Base-by-base conservation (phyloP, 192 early-diverging fungal genomes). In the Entophlyctis luteolus region DNA sequence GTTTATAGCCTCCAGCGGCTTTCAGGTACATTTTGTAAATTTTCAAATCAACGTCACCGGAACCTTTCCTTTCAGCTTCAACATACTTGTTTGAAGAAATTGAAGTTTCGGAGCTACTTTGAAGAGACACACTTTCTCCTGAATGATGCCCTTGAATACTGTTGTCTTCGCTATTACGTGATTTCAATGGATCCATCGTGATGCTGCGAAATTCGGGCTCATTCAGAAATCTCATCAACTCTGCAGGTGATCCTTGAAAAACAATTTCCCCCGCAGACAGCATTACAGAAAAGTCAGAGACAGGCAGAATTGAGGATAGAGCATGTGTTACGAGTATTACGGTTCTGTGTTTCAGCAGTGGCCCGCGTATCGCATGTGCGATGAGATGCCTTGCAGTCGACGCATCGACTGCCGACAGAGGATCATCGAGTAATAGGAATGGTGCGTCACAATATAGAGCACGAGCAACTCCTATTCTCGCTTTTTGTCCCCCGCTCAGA, bases 391-490 rank as follows among this genome's bases (percentile, higher is more conserved):
- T 88, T 22, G 87, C 92, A 0, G 94, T 96, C 50, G 92, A 91
- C 2, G 91, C 86, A 72, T 98, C 95, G 0, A 96, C 94, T 4
- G 95, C 95, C 22, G 89, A 91, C 23, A 94, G 77, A 10, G 84
- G 84, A 59, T 94, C 93, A 58, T 94, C 93, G 38, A 93, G 63
- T 8, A 94, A 52, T 38, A 91, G 74, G 1, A 91, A 84, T 45
- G 84, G 77, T 2, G 84, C 78, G 8, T 86, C 72, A 1, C 80
- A 77, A 58, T 92, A 94, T 0, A 84, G 82, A 0, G 89, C 88
- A 12, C 93, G 74, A 0, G 91, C 91, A 25, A 79, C 48, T 6
- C 56, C 36, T 39, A 79, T 73, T 6, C 77, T 45, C 33, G 54
- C 55, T 55, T 78, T 78, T 48, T 78, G 77, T 4, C 77, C 58